Evolutionary conservation across 192 early-diverging fungal genomes (phyloP).

Genomic region (Piromyces sp.): DNA sequence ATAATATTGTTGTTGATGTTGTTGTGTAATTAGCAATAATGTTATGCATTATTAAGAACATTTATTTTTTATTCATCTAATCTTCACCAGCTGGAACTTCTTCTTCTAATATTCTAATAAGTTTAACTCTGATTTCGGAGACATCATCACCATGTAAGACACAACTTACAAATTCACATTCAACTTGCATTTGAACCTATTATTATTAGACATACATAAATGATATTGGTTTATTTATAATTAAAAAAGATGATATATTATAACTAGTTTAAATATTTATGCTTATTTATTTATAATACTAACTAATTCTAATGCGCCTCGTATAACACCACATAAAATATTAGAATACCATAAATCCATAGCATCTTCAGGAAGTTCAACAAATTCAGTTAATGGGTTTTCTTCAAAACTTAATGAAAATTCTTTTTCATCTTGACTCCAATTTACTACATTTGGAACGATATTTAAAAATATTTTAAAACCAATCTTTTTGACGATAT

Average conservation of each 20-base stretch:
- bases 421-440: slow-evolving; percentile 66
- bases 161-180: slow-evolving; percentile 68
- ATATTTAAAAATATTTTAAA: slow-evolving; percentile 95
- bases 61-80: too few species aligned
- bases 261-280: neutral
- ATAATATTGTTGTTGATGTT: too few species aligned
- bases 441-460: slow-evolving; percentile 61
- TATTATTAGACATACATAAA: too few species aligned
- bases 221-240: too few species aligned
- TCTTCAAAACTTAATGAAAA: slow-evolving; percentile 90
- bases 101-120: slow-evolving; percentile 79
- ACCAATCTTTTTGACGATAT: slow-evolving; percentile 36
- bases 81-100: slow-evolving; percentile 87
- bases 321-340: slow-evolving; percentile 78
- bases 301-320: slow-evolving; percentile 93
- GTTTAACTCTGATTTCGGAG: slow-evolving; percentile 82
- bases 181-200: slow-evolving; percentile 71
- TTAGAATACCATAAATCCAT: slow-evolving; percentile 90
- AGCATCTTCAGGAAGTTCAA: slow-evolving; percentile 75
- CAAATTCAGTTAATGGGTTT: slow-evolving; percentile 93
- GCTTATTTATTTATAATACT: neutral
- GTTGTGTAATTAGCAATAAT: too few species aligned
- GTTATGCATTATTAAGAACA: too few species aligned
- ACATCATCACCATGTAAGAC: slow-evolving; percentile 67
- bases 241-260: too few species aligned